phyloP scores from a whole-genome alignment of 352 stramenopile species.

The Phytopythium mirpurense region DNA sequence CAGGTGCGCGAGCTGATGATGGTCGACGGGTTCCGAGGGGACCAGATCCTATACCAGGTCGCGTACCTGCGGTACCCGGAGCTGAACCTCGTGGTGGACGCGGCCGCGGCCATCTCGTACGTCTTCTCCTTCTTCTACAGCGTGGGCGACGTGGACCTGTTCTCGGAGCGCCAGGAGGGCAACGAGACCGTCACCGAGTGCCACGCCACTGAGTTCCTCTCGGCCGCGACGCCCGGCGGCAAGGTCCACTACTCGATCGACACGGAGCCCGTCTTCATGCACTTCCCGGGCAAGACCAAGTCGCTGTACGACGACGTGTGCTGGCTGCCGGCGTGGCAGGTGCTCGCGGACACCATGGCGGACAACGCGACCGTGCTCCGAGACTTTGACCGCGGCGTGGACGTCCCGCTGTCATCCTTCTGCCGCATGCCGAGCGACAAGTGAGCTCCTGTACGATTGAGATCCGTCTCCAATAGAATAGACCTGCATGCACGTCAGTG shows the following conservation, averaged over 20 bases:
- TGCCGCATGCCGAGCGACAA: neutral
- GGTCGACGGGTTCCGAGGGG: neutral
- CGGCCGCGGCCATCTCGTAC: neutral
- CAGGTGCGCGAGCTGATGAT: neutral
- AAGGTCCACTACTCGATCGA: neutral
- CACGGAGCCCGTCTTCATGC: neutral
- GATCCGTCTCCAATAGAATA: too few relatives aligned
- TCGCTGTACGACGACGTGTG: neutral
- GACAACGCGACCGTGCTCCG: neutral
- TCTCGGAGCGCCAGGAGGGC: neutral
- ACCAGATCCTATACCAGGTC: slow-evolving; percentile 1
- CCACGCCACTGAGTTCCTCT: neutral
- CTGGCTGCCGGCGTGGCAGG: neutral
- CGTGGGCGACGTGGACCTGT: neutral
- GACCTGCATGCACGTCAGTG: too few relatives aligned
- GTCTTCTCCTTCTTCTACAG: neutral
- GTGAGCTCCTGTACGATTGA: too few relatives aligned
- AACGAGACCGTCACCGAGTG: neutral
- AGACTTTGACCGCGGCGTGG: neutral
- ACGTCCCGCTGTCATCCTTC: neutral
- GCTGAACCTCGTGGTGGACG: neutral
- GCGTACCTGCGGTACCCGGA: neutral
- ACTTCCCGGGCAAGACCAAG: neutral
- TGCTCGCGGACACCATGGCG: neutral
- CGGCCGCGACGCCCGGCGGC: neutral